A percentile compares a stretch with the other conserved stretches of the same genome.
Evolutionary conservation across 2,329 filamentous ascomycete species (phyloP).

Genomic region (Fusarium sp.): DNA sequence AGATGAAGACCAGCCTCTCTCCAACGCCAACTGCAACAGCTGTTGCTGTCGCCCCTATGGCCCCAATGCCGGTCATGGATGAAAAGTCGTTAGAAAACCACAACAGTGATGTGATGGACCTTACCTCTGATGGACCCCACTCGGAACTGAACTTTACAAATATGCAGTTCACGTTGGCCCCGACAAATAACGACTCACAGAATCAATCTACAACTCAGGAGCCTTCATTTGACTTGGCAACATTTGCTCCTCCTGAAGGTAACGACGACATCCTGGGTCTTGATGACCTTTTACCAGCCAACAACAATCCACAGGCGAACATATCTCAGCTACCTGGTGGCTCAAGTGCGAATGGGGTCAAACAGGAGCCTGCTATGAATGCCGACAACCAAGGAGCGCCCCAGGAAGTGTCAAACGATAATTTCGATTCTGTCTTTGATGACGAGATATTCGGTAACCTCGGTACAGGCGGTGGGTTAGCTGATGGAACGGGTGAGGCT

Average conservation of each 20-base stretch:
- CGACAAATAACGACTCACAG: conserved; percentile 50
- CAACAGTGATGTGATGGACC: conserved; percentile 33
- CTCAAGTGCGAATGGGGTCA: conserved; percentile 18
- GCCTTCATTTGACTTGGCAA: conserved; percentile 58
- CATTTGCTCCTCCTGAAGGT: conserved; percentile 54
- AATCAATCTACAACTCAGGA: conserved; percentile 46
- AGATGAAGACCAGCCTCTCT: conserved; percentile 45
- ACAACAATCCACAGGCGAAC: conserved; percentile 30
- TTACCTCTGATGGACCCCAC: conserved; percentile 35
- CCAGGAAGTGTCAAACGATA: conserved; percentile 43
- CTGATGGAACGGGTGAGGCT: conserved; percentile 48
- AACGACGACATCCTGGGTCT: conserved; percentile 47
- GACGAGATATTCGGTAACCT: conserved; percentile 57
- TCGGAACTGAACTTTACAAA: conserved; percentile 65
- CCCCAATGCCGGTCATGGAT: conserved; percentile 46
- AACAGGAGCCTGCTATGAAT: conserved; percentile 18
- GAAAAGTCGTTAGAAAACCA: conserved; percentile 40
- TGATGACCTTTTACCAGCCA: conserved; percentile 48
- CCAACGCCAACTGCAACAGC: conserved; percentile 11
- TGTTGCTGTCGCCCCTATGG: conserved; percentile 34
- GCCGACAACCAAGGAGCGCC: conserved; percentile 11
- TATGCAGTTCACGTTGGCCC: conserved; percentile 66
- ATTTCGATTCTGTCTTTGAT: conserved; percentile 51
- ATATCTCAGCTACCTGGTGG: conserved; percentile 19
- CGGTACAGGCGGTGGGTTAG: conserved; percentile 51